Base-by-base conservation (phyloP, 2,329 filamentous ascomycete genomes). In the Lecanosticta acicola region DNA sequence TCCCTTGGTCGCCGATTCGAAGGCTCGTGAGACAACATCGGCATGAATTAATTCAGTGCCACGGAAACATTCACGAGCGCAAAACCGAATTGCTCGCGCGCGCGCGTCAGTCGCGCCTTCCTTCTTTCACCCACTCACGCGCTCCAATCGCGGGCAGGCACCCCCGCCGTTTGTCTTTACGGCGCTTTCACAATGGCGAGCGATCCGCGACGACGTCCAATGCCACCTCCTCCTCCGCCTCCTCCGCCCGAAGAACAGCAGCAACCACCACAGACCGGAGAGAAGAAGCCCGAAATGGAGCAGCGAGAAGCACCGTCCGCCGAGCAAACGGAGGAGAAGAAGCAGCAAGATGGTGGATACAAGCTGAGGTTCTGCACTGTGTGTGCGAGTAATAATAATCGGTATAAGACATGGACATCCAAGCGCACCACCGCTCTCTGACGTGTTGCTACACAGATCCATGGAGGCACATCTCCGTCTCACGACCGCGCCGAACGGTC, bases 391-490 rank as follows among this genome's bases (percentile, higher is more conserved):
- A 98, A 98, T 62, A 89, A 98, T 68, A 98, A 98, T 64, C 83
- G 93, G 81, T 94, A 75, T 53, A 76, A 32, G 4, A 34, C 32
- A 34, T 13, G 32, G n/a, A 13, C 32, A n/a, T n/a, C 5, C 13
- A 34, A 16, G 17, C 32, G n/a, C 13, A n/a, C n/a, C n/a, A n/a
- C n/a, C n/a, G n/a, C n/a, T n/a, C 18, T 16, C 17, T 37, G 35
- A 19, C 8, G 8, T 16, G 41, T 32, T 7, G 21, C 37, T 38
- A 21, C 8, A 21, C 59, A 87, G 84, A 68, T 88, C 87, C n/a
- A 97, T 98, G 93, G 93, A 97, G 76, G 91, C 91, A n/a, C 93
- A 98, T 68, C 80, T 96, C 20, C 87, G 87, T 53, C 83, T 98
- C 26, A 87, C 93, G 3, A 79, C 85, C 49, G 87, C 88, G 4